Conservation (phyloP, 2,329 filamentous ascomycete species). For the Verticillium nubilum region DNA sequence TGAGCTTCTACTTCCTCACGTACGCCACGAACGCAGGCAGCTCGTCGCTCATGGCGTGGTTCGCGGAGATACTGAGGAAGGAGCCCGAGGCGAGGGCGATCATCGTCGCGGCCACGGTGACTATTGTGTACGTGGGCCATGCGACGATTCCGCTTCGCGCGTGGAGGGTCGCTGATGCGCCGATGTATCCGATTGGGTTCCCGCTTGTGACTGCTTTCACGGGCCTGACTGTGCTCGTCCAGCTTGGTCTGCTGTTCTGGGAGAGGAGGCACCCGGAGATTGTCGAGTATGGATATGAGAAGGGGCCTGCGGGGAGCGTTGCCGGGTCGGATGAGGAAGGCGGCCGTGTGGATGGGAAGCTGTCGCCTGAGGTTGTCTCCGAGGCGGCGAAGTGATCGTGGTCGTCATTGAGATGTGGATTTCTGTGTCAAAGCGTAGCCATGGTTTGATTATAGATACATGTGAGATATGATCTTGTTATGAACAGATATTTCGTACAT, state of each 20-base stretch:
- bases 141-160: slow-evolving; percentile 31
- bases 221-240: slow-evolving; percentile 22
- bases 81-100: slow-evolving; percentile 30
- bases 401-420: too few relatives aligned
- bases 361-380: background rate
- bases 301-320: background rate
- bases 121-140: slow-evolving; percentile 30
- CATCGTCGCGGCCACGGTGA: slow-evolving; percentile 29
- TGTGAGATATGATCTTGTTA: too few relatives aligned
- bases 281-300: slow-evolving; percentile 10
- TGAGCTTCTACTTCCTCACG: slow-evolving; percentile 30
- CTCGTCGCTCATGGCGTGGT: slow-evolving; percentile 29
- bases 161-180: slow-evolving; percentile 27
- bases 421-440: too few relatives aligned
- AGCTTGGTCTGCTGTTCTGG: slow-evolving; percentile 26
- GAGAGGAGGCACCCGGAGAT: slow-evolving; percentile 16
- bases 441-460: too few relatives aligned
- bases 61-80: slow-evolving; percentile 25
- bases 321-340: background rate
- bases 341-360: background rate
- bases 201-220: slow-evolving; percentile 26
- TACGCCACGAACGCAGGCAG: slow-evolving; percentile 26
- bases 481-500: too few relatives aligned
- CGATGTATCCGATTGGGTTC: slow-evolving; percentile 29
- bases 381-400: background rate